These are phyloP conservation scores for Phylloporus arenicola DNA, from an alignment of 768 basidiomycete genomes.

Conservation along the genomic window DNA sequence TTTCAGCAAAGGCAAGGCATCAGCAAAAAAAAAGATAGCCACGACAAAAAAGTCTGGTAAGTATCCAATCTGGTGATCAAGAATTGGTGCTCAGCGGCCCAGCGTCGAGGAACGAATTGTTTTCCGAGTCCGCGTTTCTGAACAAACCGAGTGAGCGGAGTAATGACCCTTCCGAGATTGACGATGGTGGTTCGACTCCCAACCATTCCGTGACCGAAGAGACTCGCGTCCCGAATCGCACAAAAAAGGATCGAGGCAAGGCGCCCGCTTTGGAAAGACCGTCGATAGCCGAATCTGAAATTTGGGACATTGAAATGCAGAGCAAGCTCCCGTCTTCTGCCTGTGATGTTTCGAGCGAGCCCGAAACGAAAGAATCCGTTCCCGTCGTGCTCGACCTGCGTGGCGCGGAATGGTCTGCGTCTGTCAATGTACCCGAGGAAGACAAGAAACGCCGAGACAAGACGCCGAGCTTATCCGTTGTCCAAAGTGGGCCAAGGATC, in stretches of 20 bases:
- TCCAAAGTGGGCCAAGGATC: neutral
- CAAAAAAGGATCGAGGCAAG: neutral
- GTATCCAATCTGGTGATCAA: neutral
- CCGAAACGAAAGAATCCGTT: constrained; percentile 8
- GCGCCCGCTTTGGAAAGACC: neutral
- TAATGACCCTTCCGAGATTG: constrained; percentile 5
- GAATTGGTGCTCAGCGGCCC: neutral
- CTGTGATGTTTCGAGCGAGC: constrained; percentile 12
- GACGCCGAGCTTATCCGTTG: neutral
- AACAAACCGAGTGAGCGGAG: constrained; percentile 22
- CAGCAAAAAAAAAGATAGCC: constrained; percentile 20
- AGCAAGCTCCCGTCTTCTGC: constrained; percentile 22
- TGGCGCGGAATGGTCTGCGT: constrained; percentile 24
- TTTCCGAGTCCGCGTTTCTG: constrained; percentile 47
- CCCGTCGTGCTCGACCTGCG: constrained; percentile 38
- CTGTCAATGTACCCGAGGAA: constrained; percentile 4
- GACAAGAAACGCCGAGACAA: neutral
- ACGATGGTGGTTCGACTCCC: constrained; percentile 7
- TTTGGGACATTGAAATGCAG: constrained; percentile 55
- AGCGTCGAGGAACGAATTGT: constrained; percentile 23
- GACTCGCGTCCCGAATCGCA: neutral
- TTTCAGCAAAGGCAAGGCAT: constrained; percentile 35
- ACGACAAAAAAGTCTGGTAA: constrained; percentile 13
- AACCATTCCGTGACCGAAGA: constrained; percentile 14
- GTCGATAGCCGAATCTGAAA: constrained; percentile 32